Conservation (phyloP, 805 yeast genomes). For the Candida khao-thaluensis region DNA sequence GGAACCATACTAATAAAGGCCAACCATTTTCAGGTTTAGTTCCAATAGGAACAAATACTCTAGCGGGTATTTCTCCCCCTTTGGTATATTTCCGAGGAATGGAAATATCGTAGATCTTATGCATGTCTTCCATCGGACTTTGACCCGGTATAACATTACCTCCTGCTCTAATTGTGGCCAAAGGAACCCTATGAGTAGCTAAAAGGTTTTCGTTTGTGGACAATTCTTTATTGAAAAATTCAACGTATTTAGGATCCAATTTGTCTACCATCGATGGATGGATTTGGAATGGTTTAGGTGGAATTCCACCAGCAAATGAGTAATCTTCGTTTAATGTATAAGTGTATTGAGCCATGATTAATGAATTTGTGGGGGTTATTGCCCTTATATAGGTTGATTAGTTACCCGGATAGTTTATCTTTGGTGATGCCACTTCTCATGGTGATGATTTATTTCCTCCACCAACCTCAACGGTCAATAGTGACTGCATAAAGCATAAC, state of each 20-base stretch:
- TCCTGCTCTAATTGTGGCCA: conserved; percentile 25
- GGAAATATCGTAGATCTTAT: conserved; percentile 26
- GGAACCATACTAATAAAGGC: conserved; percentile 40
- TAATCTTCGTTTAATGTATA: conserved; percentile 23
- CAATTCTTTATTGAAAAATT: conserved; percentile 31
- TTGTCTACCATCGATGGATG: conserved; percentile 25
- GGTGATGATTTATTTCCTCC: no score
- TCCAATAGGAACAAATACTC: conserved; percentile 40
- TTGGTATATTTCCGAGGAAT: conserved; percentile 28
- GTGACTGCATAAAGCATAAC: no score
- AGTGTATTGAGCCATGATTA: conserved; percentile 15
- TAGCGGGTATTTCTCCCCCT: conserved; percentile 25
- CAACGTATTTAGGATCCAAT: conserved; percentile 39
- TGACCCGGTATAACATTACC: conserved; percentile 48
- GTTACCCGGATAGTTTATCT: no score
- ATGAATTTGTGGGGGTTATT: no score
- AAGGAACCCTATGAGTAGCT: conserved; percentile 37
- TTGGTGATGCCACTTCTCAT: no score
- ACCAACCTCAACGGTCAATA: no score
- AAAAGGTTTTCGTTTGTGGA: conserved; percentile 25
- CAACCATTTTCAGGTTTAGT: conserved; percentile 32
- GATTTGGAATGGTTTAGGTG: conserved; percentile 29
- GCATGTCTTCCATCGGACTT: conserved; percentile 26
- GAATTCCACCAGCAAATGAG: conserved; percentile 26
- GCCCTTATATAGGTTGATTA: no score